Conservation (phyloP, 495 filamentous ascomycete genomes). For the Cetradonia linearis region DNA sequence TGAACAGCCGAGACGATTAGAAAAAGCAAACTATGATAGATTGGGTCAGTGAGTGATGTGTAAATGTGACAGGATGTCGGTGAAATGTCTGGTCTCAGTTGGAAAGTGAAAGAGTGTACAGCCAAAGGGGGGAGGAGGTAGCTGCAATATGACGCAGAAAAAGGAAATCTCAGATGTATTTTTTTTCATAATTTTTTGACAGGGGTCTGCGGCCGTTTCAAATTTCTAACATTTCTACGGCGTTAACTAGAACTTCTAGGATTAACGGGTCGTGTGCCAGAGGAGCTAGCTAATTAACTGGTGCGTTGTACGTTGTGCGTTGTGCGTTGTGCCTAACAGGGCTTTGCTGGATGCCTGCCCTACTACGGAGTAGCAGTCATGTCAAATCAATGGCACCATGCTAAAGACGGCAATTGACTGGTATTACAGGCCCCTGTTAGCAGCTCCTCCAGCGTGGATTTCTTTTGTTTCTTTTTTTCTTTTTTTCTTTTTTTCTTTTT, state of each 20-base stretch:
- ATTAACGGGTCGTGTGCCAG: slow-evolving; percentile 11
- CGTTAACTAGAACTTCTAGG: slow-evolving; percentile 8
- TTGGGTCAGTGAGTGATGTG: background rate
- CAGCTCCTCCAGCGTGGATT: background rate
- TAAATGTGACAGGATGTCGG: background rate
- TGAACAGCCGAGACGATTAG: slow-evolving; percentile 20
- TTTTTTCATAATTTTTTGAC: background rate
- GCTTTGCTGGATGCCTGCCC: background rate
- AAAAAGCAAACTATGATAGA: slow-evolving; percentile 2
- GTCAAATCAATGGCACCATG: background rate
- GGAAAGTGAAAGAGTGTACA: background rate
- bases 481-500: background rate
- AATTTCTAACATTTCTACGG: slow-evolving; percentile 13
- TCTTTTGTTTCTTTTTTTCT: background rate
- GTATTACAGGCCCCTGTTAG: background rate
- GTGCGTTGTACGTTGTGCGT: background rate
- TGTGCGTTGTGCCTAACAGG: slow-evolving; percentile 5
- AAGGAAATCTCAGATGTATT: background rate
- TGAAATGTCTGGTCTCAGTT: background rate
- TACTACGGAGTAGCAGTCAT: background rate
- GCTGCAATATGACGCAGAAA: slow-evolving; percentile 18
- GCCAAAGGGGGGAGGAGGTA: slow-evolving; percentile 5
- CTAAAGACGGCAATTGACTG: background rate
- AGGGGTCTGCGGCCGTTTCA: slow-evolving; percentile 18
- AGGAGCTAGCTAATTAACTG: background rate